A percentile compares a stretch with the other conserved stretches of the same genome.
Evolutionary conservation across 2,329 filamentous ascomycete genomes (phyloP).

Genomic region (Zymoseptoria ardabiliae): DNA sequence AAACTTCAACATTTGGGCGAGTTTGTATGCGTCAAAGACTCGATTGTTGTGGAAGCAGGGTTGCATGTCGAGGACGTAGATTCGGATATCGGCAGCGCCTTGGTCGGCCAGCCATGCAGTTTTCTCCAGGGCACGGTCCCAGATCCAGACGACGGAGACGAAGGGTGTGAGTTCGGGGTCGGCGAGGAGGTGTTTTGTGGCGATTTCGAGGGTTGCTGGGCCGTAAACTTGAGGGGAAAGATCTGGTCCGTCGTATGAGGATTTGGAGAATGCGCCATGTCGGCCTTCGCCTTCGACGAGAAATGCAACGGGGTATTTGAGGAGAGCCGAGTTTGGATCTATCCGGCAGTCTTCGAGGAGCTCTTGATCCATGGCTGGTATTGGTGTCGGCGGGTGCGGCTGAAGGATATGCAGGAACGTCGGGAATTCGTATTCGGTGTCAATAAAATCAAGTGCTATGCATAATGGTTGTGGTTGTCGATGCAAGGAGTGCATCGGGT

Average conservation of each 20-base stretch:
- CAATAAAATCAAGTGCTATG: not conserved
- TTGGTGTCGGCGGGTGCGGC: not conserved
- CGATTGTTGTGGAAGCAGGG: not conserved
- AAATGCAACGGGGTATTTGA: not conserved
- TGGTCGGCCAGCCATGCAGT: not conserved
- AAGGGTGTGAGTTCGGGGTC: not conserved
- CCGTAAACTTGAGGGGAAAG: not conserved
- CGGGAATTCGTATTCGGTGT: not conserved
- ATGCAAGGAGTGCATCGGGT: not conserved
- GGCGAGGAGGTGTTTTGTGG: not conserved
- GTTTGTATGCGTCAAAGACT: not conserved
- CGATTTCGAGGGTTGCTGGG: not conserved
- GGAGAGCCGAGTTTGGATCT: not conserved
- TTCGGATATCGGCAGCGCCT: not conserved
- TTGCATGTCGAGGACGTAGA: not conserved
- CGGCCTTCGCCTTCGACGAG: not conserved
- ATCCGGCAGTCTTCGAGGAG: not conserved
- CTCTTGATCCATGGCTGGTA: not conserved
- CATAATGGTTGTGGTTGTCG: not conserved
- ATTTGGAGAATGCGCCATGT: not conserved
- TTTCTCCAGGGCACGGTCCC: not conserved
- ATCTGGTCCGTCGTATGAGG: not conserved
- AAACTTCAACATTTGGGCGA: not conserved
- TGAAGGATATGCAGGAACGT: not conserved
- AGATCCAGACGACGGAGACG: not conserved